These are phyloP conservation scores for Euphorbia corollata DNA, from an alignment of 441 rosid genomes.

Conservation along the genomic window DNA sequence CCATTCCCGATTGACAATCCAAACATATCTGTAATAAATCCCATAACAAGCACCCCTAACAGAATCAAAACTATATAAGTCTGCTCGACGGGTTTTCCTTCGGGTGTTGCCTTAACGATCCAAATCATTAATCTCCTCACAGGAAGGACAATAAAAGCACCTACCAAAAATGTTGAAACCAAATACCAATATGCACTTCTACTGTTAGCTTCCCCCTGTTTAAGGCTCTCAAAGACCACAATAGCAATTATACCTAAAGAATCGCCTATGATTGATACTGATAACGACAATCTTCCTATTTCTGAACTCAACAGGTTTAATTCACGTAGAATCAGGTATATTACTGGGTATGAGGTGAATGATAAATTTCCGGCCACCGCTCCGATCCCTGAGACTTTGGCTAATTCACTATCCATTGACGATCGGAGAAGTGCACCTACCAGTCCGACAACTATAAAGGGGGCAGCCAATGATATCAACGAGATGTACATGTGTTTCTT, in stretches of 20 bases:
- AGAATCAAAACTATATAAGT: constrained; percentile 37
- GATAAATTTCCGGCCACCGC: constrained; percentile 28
- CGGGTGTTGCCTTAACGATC: constrained; percentile 47
- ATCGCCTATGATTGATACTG: constrained; percentile 42
- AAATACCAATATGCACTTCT: constrained; percentile 30
- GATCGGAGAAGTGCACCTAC: constrained; percentile 24
- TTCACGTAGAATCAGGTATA: constrained; percentile 48
- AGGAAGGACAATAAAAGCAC: constrained; percentile 23
- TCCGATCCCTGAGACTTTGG: constrained; percentile 30
- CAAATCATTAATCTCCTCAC: constrained; percentile 29
- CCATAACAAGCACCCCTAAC: constrained; percentile 32
- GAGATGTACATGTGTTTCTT: constrained; percentile 42
- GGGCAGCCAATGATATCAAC: constrained; percentile 27
- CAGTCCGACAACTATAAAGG: constrained; percentile 1
- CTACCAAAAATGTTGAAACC: constrained; percentile 20
- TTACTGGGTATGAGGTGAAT: constrained; percentile 53
- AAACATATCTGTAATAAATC: constrained; percentile 51
- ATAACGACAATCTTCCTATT: constrained; percentile 56
- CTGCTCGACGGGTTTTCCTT: constrained; percentile 45
- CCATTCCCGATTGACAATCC: constrained; percentile 52
- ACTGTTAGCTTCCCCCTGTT: constrained; percentile 29
- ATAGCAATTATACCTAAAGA: constrained; percentile 26
- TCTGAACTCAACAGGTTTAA: constrained; percentile 67
- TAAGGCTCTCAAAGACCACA: constrained; percentile 38
- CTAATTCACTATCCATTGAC: constrained; percentile 29